phyloP scores from a whole-genome alignment of 2,329 filamentous ascomycete species.

The Paracoccidioides lutzii region DNA sequence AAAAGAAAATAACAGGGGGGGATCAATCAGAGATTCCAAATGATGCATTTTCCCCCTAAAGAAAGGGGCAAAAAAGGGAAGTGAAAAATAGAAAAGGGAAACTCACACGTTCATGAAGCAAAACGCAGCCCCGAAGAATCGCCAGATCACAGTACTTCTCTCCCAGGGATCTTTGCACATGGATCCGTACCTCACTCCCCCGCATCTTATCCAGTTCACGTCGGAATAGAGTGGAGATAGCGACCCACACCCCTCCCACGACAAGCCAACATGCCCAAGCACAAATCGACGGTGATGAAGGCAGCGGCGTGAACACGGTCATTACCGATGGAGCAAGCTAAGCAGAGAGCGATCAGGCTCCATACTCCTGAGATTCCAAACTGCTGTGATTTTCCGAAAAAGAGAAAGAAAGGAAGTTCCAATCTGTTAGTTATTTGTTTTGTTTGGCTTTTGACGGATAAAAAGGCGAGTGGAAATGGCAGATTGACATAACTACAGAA shows the following conservation, averaged over 20 bases:
- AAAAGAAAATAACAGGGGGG: too few relatives aligned
- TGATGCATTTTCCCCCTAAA: background rate
- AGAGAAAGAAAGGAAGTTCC: background rate
- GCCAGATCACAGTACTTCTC: constrained; percentile 1
- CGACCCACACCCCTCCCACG: constrained; percentile 1
- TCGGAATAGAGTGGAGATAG: background rate
- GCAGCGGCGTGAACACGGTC: background rate
- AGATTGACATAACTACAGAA: background rate
- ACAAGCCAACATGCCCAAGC: constrained; percentile 13
- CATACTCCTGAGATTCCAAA: background rate
- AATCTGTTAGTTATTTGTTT: background rate
- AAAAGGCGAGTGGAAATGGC: background rate
- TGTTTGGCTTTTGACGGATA: background rate
- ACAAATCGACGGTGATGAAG: constrained; percentile 13
- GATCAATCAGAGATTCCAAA: background rate
- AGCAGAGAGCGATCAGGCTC: background rate
- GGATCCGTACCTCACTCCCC: background rate
- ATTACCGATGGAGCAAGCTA: background rate
- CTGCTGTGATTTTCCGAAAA: background rate
- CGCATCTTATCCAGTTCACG: constrained; percentile 1
- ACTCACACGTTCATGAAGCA: constrained; percentile 3
- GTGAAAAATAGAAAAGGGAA: background rate
- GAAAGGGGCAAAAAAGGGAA: background rate
- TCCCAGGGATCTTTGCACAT: background rate
- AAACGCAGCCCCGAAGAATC: constrained; percentile 2